Evolutionary conservation across 768 basidiomycete genomes (phyloP).

Genomic region (Boletus fagicola): DNA sequence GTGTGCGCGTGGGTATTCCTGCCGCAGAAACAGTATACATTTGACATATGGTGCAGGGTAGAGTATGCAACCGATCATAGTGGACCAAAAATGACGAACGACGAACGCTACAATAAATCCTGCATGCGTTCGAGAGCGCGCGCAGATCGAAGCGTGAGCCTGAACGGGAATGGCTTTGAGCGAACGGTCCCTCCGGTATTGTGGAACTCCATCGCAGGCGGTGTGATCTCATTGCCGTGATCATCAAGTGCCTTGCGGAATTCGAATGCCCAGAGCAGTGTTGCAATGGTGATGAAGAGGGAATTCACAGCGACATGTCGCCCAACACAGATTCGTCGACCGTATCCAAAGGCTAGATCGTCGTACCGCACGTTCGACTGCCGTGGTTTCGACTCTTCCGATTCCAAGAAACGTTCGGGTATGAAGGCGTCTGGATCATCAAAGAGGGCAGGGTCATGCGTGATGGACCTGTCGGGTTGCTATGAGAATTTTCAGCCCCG

Average conservation of each 20-base stretch:
- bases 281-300: slow-evolving; percentile 10
- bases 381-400: neutral
- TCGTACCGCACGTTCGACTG: slow-evolving; percentile 7
- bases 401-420: slow-evolving; percentile 13
- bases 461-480: slow-evolving; percentile 2
- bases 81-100: too few species aligned
- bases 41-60: neutral
- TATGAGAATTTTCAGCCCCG: neutral
- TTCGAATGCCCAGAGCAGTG: slow-evolving; percentile 8
- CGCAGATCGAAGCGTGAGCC: neutral
- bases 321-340: slow-evolving; percentile 13
- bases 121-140: neutral
- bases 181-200: slow-evolving; percentile 5
- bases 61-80: neutral
- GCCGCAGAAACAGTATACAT: neutral
- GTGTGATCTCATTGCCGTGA: slow-evolving; percentile 7
- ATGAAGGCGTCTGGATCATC: slow-evolving; percentile 17
- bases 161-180: slow-evolving; percentile 8
- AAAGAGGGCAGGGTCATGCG: slow-evolving; percentile 8
- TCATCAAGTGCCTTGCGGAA: slow-evolving; percentile 7
- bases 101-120: neutral
- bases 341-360: slow-evolving; percentile 12
- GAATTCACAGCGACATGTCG: slow-evolving; percentile 6
- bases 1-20: neutral
- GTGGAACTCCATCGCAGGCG: slow-evolving; percentile 7